Conservation (phyloP, 2,329 filamentous ascomycete genomes). For the Colletotrichum navitas region DNA sequence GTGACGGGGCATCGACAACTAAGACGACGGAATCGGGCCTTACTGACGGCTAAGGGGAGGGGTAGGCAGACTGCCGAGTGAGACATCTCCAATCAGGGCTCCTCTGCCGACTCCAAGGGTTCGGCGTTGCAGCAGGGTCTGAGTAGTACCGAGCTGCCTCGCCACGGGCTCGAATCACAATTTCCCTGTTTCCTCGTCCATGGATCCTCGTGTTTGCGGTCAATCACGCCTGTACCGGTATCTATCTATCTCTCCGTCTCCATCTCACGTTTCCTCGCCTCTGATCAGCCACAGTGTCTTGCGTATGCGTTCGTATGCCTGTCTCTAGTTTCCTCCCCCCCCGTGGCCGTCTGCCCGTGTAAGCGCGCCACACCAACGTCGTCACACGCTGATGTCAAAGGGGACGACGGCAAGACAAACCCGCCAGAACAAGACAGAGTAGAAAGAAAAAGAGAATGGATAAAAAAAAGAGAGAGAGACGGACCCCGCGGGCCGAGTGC, state of each 20-base stretch:
- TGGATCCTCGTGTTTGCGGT: neutral
- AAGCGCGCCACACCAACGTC: neutral
- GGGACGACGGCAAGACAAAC: neutral
- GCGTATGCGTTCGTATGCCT: neutral
- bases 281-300: conserved; percentile 1
- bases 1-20: neutral
- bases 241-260: neutral
- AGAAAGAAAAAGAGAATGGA: neutral
- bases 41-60: neutral
- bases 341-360: neutral
- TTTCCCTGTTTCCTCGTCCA: conserved; percentile 7
- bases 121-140: neutral
- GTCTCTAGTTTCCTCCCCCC: neutral
- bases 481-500: neutral
- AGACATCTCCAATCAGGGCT: conserved; percentile 31
- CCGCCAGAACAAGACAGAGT: neutral
- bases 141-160: neutral
- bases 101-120: neutral
- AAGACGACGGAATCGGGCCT: neutral
- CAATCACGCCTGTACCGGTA: neutral
- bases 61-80: conserved; percentile 11
- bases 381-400: conserved; percentile 13
- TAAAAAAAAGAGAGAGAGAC: neutral
- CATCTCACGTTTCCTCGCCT: neutral
- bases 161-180: conserved; percentile 8